phyloP scores from a whole-genome alignment of 73 alveolate species.

The Paramecium bursaria region DNA sequence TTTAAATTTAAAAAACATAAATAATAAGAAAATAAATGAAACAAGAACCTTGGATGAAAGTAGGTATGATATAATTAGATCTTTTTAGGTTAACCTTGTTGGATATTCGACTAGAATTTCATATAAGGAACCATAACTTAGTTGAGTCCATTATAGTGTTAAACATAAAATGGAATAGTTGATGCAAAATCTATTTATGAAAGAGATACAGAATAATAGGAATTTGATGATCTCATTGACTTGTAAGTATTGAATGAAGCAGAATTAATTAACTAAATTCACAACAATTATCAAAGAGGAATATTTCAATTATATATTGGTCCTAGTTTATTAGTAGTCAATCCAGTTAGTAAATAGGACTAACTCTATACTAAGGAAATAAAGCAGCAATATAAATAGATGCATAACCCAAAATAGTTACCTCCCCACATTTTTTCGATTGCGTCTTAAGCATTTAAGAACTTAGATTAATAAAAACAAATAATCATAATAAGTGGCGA shows the following conservation, averaged over 20 bases:
- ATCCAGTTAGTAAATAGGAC: slow-evolving; percentile 87
- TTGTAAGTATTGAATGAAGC: slow-evolving; percentile 81
- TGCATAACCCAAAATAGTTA: slow-evolving; percentile 63
- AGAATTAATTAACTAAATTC: slow-evolving; percentile 78
- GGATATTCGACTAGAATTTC: too few relatives aligned
- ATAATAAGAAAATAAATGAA: too few relatives aligned
- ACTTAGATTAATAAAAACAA: slow-evolving; percentile 81
- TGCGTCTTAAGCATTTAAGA: slow-evolving; percentile 85
- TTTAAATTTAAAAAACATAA: too few relatives aligned
- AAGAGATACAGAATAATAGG: slow-evolving; percentile 13
- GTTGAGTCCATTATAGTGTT: too few relatives aligned
- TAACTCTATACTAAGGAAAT: slow-evolving; percentile 78
- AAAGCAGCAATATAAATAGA: background rate
- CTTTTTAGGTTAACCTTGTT: too few relatives aligned
- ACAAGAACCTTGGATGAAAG: too few relatives aligned
- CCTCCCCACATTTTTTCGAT: slow-evolving; percentile 90
- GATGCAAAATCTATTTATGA: background rate
- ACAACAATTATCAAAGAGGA: slow-evolving; percentile 78
- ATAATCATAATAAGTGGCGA: slow-evolving; percentile 95
- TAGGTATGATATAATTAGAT: too few relatives aligned
- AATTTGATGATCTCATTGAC: slow-evolving; percentile 79
- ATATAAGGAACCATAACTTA: too few relatives aligned
- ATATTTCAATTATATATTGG: slow-evolving; percentile 93
- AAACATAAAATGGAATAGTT: background rate
- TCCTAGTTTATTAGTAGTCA: slow-evolving; percentile 88